Evolutionary conservation across 1,284 basidiomycete species (phyloP), one percentile per base, ranked within the genome.

Genomic region (Butyriboletus appendiculatus): DNA sequence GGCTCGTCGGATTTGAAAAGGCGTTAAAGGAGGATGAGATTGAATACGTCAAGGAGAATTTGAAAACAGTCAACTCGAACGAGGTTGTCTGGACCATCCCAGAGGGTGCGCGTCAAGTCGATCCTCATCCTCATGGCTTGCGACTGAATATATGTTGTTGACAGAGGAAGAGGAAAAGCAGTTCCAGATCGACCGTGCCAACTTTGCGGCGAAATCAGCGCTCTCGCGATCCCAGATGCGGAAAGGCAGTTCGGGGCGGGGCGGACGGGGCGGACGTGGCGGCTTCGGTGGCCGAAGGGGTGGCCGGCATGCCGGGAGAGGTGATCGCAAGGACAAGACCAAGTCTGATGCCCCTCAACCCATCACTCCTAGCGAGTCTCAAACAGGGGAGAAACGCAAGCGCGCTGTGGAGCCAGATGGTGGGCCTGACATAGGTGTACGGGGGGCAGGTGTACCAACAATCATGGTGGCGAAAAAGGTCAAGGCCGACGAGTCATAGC

Each of bases 1-100:
- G 82, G 6, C 75, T 90, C 16, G 85, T 94, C 45, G 90, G 92
- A 41, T 80, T 82, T 59, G 87, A 90, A 65, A 91, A 86, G 65
- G 74, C 77, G 26, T 73, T 90, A 40, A 78, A 79, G 26, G 88
- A 87, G 50, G 86, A 87, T 40, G 86, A 90, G 53, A 78, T 88
- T 45, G 73, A 75, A 18, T 82, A 77, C 52, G 80, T 90, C 48
- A 83, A 82, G 65, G 81, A 85, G 55, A 76, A 80, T 26, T 68
- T 89, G 30, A 81, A 81, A 55, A 83, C 76, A 3, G 75, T 91
- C 58, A 85, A 85, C 60, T 78, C 78, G 2, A 80, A 84, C 47
- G 76, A 81, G 18, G 78, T 91, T 26, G 78, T 74, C 30, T 85
- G 88, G 89, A 73, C 73, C 24, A 45, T 79, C 53, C 81, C 85